These are phyloP conservation scores for Astragalus glycyphyllos DNA, from an alignment of 306 rosid species.

Conservation along the genomic window DNA sequence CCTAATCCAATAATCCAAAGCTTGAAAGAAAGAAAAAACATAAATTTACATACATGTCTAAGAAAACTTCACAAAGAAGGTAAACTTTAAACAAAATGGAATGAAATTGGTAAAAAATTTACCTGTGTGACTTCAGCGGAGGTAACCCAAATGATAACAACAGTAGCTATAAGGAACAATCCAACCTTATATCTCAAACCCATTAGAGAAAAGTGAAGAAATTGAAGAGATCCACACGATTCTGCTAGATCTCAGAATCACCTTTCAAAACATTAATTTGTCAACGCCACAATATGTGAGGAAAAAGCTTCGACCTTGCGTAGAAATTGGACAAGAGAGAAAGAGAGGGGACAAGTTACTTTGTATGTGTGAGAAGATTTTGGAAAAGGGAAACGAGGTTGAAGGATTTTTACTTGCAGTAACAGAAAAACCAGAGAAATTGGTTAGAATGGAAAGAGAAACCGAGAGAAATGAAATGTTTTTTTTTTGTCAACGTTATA, in stretches of 20 bases:
- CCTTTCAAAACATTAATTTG: conserved; percentile 33
- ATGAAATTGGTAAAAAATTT: conserved; percentile 11
- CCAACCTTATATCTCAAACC: conserved; percentile 88
- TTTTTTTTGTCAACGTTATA: no score
- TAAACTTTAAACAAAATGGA: background rate
- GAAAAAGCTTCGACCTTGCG: conserved; percentile 35
- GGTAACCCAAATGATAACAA: conserved; percentile 90
- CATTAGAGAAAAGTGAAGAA: conserved; percentile 50
- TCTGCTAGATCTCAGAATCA: conserved; percentile 47
- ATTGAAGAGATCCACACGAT: conserved; percentile 47
- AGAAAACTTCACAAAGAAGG: conserved; percentile 9
- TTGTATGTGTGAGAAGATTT: conserved; percentile 4
- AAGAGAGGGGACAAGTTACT: background rate
- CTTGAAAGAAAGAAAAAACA: background rate
- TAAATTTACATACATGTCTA: background rate
- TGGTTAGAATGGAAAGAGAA: conserved; percentile 35
- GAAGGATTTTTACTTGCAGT: conserved; percentile 40
- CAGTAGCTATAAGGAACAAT: conserved; percentile 78
- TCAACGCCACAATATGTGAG: conserved; percentile 30
- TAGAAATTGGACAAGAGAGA: background rate
- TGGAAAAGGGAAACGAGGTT: conserved; percentile 8
- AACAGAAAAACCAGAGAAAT: conserved; percentile 21
- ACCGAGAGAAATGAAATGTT: conserved; percentile 24
- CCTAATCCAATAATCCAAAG: conserved; percentile 11
- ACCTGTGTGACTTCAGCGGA: conserved; percentile 99